phyloP scores from a whole-genome alignment of 495 filamentous ascomycete species.

The Penicillium soppii region DNA sequence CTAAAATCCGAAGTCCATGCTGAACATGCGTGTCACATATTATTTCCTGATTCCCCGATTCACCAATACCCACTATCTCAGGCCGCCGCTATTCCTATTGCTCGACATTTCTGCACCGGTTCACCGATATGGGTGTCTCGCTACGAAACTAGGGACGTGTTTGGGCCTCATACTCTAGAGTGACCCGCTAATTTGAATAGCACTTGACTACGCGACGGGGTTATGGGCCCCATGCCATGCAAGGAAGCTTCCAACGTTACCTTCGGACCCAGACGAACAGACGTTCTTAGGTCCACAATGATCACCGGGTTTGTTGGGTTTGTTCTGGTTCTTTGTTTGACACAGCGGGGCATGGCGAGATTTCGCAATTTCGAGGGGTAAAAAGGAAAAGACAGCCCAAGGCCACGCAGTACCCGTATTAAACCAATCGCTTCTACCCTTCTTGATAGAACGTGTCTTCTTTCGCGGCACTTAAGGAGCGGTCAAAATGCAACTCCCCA shows the following conservation, averaged over 20 bases:
- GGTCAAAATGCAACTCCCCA: constrained; percentile 10
- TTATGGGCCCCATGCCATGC: too few species aligned
- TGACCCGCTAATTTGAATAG: background rate
- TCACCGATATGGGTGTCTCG: background rate
- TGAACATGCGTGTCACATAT: background rate
- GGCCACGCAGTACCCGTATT: background rate
- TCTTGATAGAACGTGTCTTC: background rate
- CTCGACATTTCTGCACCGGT: background rate
- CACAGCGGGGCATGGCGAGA: constrained; percentile 10
- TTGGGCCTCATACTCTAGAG: background rate
- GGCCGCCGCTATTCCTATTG: background rate
- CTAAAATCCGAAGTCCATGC: too few species aligned
- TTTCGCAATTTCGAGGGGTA: background rate
- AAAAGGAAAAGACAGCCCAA: background rate
- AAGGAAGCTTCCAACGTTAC: constrained; percentile 4
- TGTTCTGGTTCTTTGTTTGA: background rate
- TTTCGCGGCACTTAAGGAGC: constrained; percentile 5
- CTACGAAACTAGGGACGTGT: background rate
- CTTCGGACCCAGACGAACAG: too few species aligned
- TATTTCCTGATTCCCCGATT: background rate
- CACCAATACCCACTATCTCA: background rate
- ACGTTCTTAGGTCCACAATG: too few species aligned
- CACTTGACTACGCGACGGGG: too few species aligned
- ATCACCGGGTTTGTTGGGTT: too few species aligned
- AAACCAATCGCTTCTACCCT: background rate